Base-by-base conservation (phyloP, 2,329 filamentous ascomycete species). In the Aspergillus amoenus region DNA sequence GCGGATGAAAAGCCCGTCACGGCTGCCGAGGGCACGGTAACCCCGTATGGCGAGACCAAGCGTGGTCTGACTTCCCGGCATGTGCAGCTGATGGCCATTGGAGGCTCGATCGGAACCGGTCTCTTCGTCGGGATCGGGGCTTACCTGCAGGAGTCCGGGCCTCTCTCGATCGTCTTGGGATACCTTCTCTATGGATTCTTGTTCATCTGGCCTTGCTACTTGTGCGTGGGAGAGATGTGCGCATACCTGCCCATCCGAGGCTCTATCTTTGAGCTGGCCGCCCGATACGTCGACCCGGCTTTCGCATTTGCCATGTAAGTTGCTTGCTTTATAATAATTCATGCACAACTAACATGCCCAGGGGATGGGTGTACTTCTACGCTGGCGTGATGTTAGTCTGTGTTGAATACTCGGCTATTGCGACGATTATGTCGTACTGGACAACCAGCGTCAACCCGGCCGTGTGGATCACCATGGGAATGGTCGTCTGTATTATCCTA, bases 401-500 rank as follows among this genome's bases (percentile, higher is more conserved):
- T 24, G 78, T 77, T n/a, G 78, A 81, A 62, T 78, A 79, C 47
- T 71, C 75, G 2, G 76, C 78, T 3, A 70, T 79, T 41, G 75
- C 73, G 12, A 72, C 75, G 5, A 70, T 81, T 6, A 73, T 81
- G 61, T 70, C 76, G 30, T 81, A 75, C 60, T 81, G 79, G 78
- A 75, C 67, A 8, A 69, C 70, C 12, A 66, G 71, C 40, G 70
- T 78, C 11, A 78, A 78, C 18, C 72, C 73, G 0, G 76, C 73
- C 3, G 78, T 73, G 1, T 73, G 78, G 64, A 74, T 78, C 5
- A 71, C 73, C 2, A 77, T 76, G 62, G 72, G 73, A 4, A 69
- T 80, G 45, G 58, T 75, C 8, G 70, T 76, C 22, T 79, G 67
- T 56, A 78, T 79, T 11, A 56, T 79, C 4, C 79, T 92, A 72